Evolutionary conservation across 202 grass and related monocot genomes (phyloP).

Genomic region (Setaria italica): DNA sequence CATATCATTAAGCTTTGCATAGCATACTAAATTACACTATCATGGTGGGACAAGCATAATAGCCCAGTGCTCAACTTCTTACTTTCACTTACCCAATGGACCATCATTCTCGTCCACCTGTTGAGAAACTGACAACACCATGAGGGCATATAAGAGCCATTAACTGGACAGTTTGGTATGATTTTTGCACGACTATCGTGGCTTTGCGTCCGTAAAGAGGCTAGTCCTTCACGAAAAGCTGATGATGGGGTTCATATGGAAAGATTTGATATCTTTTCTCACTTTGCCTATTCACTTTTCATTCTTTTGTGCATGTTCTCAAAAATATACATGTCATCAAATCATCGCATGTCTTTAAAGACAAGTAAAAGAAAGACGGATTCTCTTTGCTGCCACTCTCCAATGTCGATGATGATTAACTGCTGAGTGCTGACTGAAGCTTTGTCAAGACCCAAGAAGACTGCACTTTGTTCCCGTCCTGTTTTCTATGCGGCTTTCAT

Average conservation of each 20-base stretch:
- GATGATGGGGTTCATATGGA: conserved; percentile 51
- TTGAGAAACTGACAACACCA: conserved; percentile 30
- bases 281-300: conserved; percentile 57
- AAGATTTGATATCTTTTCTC: conserved; percentile 59
- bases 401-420: conserved; percentile 54
- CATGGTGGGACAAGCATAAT: conserved; percentile 47
- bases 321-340: conserved; percentile 48
- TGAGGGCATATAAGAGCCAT: conserved; percentile 46
- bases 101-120: conserved; percentile 52
- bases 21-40: conserved; percentile 32
- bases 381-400: conserved; percentile 69
- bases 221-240: conserved; percentile 53
- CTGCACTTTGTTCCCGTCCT: conserved; percentile 40
- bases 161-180: conserved; percentile 34
- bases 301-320: conserved; percentile 57
- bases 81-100: conserved; percentile 45
- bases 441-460: conserved; percentile 55
- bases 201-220: conserved; percentile 51
- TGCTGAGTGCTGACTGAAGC: conserved; percentile 56
- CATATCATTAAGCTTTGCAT: conserved; percentile 17
- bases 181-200: conserved; percentile 44
- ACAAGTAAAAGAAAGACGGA: conserved; percentile 65
- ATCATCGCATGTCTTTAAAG: conserved; percentile 66
- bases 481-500: conserved; percentile 44
- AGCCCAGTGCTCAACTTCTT: conserved; percentile 41